Percentiles rank a stretch among this genome's conserved stretches.
Evolutionary conservation across 805 yeast species (phyloP).

Genomic region (Saturnispora mendoncae): DNA sequence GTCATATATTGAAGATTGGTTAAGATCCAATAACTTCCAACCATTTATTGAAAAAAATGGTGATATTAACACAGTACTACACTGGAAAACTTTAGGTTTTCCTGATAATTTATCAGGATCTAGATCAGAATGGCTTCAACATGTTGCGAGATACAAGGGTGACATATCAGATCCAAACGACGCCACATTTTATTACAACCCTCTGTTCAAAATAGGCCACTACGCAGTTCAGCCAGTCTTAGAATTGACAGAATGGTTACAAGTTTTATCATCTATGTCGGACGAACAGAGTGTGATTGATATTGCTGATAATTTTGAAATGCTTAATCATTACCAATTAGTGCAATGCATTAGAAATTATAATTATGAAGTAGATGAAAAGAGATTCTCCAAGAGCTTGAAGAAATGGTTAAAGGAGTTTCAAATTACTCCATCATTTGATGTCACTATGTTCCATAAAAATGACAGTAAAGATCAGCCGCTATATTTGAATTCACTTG

Average conservation of each 20-base stretch:
- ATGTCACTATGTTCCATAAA: slow-evolving; percentile 15
- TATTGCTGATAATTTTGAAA: slow-evolving; percentile 44
- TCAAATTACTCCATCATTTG: slow-evolving; percentile 15
- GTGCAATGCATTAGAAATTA: slow-evolving; percentile 65
- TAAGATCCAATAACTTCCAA: slow-evolving; percentile 54
- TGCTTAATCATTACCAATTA: slow-evolving; percentile 61
- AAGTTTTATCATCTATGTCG: slow-evolving; percentile 61
- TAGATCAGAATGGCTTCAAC: slow-evolving; percentile 17
- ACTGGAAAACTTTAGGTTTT: slow-evolving; percentile 18
- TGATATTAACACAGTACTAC: slow-evolving; percentile 17
- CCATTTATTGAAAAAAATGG: slow-evolving; percentile 29
- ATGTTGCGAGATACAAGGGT: slow-evolving; percentile 25
- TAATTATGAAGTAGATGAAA: slow-evolving; percentile 77
- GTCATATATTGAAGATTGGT: slow-evolving; percentile 90
- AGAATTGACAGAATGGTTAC: slow-evolving; percentile 84
- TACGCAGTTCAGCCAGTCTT: slow-evolving; percentile 62
- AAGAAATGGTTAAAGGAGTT: slow-evolving; percentile 35
- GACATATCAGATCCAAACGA: slow-evolving; percentile 35
- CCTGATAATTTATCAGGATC: slow-evolving; percentile 28
- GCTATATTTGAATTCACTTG: slow-evolving; percentile 39
- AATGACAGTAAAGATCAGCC: slow-evolving; percentile 28
- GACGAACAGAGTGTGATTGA: slow-evolving; percentile 48
- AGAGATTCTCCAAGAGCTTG: slow-evolving; percentile 48
- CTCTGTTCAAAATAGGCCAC: slow-evolving; percentile 57
- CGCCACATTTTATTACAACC: slow-evolving; percentile 52